These are phyloP conservation scores for Leonotis leonurus DNA, from an alignment of 257 asterid genomes.

Conservation along the genomic window DNA sequence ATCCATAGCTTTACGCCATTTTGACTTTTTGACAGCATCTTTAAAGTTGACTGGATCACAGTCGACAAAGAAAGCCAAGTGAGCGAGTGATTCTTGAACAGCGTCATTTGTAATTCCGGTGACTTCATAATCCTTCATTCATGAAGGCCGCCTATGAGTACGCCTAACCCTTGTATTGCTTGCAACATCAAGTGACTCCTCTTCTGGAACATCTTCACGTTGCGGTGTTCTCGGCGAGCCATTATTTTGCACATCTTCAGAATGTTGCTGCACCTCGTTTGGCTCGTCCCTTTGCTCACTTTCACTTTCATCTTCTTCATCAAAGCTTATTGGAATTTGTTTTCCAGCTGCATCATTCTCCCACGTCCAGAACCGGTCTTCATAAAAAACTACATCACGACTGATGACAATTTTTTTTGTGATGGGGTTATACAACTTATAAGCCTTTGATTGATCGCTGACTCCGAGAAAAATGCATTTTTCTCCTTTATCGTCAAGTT, in stretches of 20 bases:
- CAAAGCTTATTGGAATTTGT: background rate
- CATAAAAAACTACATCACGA: background rate
- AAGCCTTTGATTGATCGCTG: background rate
- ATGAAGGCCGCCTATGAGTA: background rate
- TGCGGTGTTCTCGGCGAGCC: background rate
- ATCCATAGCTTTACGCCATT: background rate
- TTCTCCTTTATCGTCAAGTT: background rate
- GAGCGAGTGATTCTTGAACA: background rate
- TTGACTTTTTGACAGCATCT: background rate
- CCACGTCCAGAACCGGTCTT: background rate
- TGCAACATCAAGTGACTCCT: background rate
- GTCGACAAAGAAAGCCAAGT: background rate
- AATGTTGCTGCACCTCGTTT: too few species aligned
- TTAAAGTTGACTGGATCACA: background rate
- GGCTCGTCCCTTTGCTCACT: background rate
- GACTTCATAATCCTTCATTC: background rate
- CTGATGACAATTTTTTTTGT: background rate
- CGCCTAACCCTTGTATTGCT: background rate
- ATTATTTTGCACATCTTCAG: too few species aligned
- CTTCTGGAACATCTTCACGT: background rate
- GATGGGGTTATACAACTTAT: background rate
- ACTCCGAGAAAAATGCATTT: background rate
- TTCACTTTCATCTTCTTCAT: background rate
- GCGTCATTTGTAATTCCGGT: too few species aligned
- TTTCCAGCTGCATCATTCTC: background rate